Conservation (phyloP, 345 rosid species). For the Populus pruinosa region DNA sequence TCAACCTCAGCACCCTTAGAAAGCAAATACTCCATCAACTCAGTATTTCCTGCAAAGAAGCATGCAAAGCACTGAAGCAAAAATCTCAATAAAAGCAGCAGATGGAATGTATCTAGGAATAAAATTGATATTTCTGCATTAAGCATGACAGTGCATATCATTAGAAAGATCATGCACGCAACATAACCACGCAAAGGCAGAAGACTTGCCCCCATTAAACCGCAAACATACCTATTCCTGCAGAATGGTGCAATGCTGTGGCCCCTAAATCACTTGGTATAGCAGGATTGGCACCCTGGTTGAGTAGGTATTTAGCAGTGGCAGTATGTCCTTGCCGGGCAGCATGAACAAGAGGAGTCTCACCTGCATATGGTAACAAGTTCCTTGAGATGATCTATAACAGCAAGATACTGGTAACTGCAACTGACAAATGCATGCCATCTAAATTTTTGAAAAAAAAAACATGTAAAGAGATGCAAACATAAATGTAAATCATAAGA, state of each 20-base stretch:
- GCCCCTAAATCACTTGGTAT: constrained; percentile 81
- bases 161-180: not conserved
- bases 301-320: constrained; percentile 72
- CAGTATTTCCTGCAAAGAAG: constrained; percentile 58
- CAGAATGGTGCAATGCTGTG: constrained; percentile 85
- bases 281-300: constrained; percentile 66
- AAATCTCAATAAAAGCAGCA: not conserved
- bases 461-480: not conserved
- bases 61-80: not conserved
- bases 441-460: not conserved
- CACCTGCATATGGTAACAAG: constrained; percentile 50
- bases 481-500: not conserved
- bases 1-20: constrained; percentile 67
- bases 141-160: not conserved
- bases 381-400: constrained; percentile 3
- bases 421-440: not conserved
- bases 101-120: not conserved
- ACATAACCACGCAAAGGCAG: not conserved
- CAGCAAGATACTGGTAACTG: not conserved
- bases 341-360: constrained; percentile 91
- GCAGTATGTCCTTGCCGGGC: constrained; percentile 81
- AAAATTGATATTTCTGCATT: not conserved
- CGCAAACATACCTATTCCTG: constrained; percentile 57
- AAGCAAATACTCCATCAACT: constrained; percentile 58
- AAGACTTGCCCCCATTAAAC: constrained; percentile 2